Percentiles rank a stretch among this genome's conserved stretches.
Conservation (phyloP, 345 rosid species). For the Salix arbutifolia region DNA sequence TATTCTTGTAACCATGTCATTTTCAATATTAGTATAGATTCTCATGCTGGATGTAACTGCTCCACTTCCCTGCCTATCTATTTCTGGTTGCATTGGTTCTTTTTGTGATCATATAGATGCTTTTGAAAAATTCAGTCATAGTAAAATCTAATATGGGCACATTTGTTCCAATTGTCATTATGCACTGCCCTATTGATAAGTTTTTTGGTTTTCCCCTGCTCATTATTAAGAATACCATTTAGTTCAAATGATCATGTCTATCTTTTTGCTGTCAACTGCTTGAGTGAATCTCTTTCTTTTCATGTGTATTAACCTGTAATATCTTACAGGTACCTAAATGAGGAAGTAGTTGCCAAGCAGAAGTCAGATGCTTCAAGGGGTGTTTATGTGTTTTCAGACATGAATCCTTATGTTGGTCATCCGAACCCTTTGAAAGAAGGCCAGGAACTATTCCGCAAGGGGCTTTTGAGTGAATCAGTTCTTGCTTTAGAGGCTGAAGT, state of each 20-base stretch:
- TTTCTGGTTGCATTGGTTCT: not conserved
- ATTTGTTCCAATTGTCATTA: not conserved
- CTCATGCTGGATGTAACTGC: not conserved
- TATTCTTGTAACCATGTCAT: not conserved
- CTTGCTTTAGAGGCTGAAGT: conserved; percentile 99
- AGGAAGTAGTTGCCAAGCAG: conserved; percentile 62
- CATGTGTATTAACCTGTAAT: not conserved
- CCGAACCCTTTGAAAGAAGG: conserved; percentile 96
- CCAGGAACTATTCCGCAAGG: conserved; percentile 88
- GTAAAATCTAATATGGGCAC: not conserved
- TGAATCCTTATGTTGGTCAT: conserved; percentile 99
- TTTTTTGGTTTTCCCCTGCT: not conserved
- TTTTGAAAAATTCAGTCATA: not conserved
- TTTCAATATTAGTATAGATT: not conserved
- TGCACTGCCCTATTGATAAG: not conserved
- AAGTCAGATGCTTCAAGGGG: conserved; percentile 67
- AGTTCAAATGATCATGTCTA: not conserved
- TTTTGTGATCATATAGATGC: not conserved
- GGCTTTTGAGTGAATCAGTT: conserved; percentile 98
- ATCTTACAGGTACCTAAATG: conserved; percentile 55
- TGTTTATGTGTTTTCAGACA: conserved; percentile 91
- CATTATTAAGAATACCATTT: not conserved
- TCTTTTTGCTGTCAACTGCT: not conserved
- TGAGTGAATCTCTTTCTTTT: not conserved
- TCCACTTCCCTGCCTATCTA: not conserved